Evolutionary conservation across 2,329 filamentous ascomycete species (phyloP).

Genomic region (Cercospora brassicicola): DNA sequence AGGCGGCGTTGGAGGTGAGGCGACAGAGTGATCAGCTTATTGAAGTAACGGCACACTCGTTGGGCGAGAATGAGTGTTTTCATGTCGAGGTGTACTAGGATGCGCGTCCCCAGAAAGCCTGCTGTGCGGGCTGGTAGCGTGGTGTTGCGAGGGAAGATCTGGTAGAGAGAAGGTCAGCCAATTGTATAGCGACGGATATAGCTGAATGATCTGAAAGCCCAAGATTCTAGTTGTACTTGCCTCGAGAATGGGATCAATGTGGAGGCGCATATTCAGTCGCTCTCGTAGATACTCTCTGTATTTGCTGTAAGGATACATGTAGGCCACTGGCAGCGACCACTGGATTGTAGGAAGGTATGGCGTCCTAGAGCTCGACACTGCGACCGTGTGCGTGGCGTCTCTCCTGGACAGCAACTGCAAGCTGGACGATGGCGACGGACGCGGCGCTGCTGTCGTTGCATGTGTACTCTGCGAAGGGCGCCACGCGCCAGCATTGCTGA

Average conservation of each 20-base stretch:
- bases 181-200: neutral
- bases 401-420: neutral
- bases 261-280: neutral
- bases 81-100: constrained; percentile 2
- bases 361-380: neutral
- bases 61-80: neutral
- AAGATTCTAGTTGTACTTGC: neutral
- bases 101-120: neutral
- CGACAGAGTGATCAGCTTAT: neutral
- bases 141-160: constrained; percentile 3
- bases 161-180: constrained; percentile 1
- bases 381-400: neutral
- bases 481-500: neutral
- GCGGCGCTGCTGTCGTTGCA: neutral
- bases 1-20: too few species aligned
- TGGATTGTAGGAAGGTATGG: neutral
- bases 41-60: neutral
- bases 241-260: neutral
- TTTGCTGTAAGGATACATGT: neutral
- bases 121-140: neutral
- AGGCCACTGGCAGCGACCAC: neutral
- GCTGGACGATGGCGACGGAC: neutral
- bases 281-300: neutral
- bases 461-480: neutral
- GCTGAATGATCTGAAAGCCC: neutral